A percentile compares a stretch with the other conserved stretches of the same genome.
Evolutionary conservation across 148 eudicot genomes (phyloP).

Genomic region (Silene conica): DNA sequence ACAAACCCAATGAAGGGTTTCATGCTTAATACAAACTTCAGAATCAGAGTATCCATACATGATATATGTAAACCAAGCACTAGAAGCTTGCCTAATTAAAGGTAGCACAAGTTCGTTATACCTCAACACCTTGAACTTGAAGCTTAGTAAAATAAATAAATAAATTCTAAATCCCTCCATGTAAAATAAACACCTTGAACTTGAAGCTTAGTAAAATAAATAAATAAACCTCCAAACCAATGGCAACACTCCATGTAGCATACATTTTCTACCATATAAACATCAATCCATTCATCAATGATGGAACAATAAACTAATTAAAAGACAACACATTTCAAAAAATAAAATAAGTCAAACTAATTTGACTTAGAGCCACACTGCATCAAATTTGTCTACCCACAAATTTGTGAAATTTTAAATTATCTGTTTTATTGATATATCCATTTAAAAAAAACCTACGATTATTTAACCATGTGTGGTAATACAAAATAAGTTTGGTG

Average conservation of each 20-base stretch:
- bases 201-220: too few relatives aligned
- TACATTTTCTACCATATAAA: background rate
- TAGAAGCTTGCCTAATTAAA: slow-evolving; percentile 10
- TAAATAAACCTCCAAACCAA: slow-evolving; percentile 19
- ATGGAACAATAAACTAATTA: background rate
- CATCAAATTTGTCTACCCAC: background rate
- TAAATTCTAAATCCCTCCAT: too few relatives aligned
- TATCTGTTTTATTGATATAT: too few relatives aligned
- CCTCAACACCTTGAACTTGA: slow-evolving; percentile 3
- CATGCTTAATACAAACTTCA: too few relatives aligned
- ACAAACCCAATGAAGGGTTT: too few relatives aligned
- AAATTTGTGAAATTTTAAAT: slow-evolving; percentile 20
- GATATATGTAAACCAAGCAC: slow-evolving; percentile 1
- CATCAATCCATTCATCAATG: background rate
- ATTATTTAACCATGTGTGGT: too few relatives aligned
- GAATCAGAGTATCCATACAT: background rate
- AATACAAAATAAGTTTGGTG: too few relatives aligned
- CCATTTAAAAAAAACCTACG: too few relatives aligned
- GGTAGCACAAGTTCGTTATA: slow-evolving; percentile 1
- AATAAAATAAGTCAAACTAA: background rate
- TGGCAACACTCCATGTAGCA: slow-evolving; percentile 10
- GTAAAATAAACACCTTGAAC: too few relatives aligned
- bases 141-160: too few relatives aligned
- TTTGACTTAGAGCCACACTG: background rate
- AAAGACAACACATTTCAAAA: background rate